A percentile compares a stretch with the other conserved stretches of the same genome.
Evolutionary conservation across 2,329 filamentous ascomycete genomes (phyloP).

Genomic region (Amphichorda felina): DNA sequence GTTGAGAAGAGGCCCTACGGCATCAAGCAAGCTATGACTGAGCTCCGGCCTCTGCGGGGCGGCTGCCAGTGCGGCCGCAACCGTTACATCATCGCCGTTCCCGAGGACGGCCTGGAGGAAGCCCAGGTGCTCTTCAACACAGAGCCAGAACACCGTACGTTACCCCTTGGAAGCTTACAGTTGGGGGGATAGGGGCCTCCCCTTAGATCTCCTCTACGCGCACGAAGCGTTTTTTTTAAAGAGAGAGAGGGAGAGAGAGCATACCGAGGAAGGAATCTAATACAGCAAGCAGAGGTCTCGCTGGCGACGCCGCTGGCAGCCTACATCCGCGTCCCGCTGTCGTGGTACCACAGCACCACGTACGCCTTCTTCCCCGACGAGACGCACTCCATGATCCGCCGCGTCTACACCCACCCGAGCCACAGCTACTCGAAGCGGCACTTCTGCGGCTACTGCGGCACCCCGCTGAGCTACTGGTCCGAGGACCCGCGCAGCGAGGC

Average conservation of each 20-base stretch:
- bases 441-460: conserved; percentile 90
- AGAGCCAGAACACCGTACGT: conserved; percentile 57
- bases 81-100: conserved; percentile 64
- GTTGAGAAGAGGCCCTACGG: too few relatives aligned
- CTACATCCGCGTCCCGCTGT: conserved; percentile 71
- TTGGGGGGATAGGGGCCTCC: too few relatives aligned
- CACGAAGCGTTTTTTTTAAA: neutral
- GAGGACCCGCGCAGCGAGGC: conserved; percentile 60
- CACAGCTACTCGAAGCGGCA: conserved; percentile 53
- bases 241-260: neutral
- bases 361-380: conserved; percentile 71
- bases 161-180: neutral
- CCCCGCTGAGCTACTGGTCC: conserved; percentile 73
- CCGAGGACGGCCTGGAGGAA: conserved; percentile 39
- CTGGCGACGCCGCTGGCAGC: conserved; percentile 64
- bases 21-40: conserved; percentile 24
- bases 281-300: conserved; percentile 38
- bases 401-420: conserved; percentile 50
- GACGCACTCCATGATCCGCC: conserved; percentile 52
- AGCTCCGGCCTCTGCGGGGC: conserved; percentile 50
- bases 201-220: neutral
- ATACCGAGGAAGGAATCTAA: conserved; percentile 1
- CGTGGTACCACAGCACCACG: conserved; percentile 69
- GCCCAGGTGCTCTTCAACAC: conserved; percentile 68
- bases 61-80: conserved; percentile 81